Conservation (phyloP, 805 yeast species). For the Candida parachauliodes region DNA sequence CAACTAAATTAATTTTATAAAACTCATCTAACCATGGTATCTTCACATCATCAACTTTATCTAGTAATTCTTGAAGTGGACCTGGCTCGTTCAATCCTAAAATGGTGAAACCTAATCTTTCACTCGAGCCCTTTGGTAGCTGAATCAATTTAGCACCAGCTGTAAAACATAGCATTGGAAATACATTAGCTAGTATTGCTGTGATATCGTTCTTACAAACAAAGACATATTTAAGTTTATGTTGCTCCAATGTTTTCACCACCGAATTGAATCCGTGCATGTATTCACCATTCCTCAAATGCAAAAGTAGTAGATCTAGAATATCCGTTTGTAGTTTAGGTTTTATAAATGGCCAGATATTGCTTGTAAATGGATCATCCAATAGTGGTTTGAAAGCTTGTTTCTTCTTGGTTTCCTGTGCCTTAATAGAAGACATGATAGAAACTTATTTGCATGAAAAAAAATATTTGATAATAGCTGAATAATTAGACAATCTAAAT, state of each 20-base stretch:
- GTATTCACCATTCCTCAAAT: constrained; percentile 25
- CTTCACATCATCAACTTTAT: constrained; percentile 33
- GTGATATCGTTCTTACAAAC: constrained; percentile 57
- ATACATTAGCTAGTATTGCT: constrained; percentile 47
- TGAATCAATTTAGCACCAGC: constrained; percentile 57
- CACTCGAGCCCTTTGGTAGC: constrained; percentile 47
- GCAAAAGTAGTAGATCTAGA: constrained; percentile 30
- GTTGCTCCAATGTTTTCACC: constrained; percentile 43
- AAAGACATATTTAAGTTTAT: constrained; percentile 44
- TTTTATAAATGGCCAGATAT: constrained; percentile 38
- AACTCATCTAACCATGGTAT: constrained; percentile 43
- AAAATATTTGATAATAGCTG: constrained; percentile 25
- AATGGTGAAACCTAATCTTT: constrained; percentile 26
- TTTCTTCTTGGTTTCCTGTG: constrained; percentile 45
- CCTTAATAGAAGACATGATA: constrained; percentile 48
- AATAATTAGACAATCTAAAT: no score
- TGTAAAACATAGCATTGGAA: constrained; percentile 53
- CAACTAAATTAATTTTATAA: constrained; percentile 35
- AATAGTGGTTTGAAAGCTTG: constrained; percentile 64
- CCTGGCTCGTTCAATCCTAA: constrained; percentile 31
- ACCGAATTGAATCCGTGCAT: constrained; percentile 56
- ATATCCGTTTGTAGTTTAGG: constrained; percentile 34
- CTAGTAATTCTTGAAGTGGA: constrained; percentile 25
- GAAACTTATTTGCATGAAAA: constrained; percentile 46
- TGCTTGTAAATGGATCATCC: constrained; percentile 58